phyloP scores from a whole-genome alignment of 106 monocot genomes.

The Cymbidium sinense region DNA sequence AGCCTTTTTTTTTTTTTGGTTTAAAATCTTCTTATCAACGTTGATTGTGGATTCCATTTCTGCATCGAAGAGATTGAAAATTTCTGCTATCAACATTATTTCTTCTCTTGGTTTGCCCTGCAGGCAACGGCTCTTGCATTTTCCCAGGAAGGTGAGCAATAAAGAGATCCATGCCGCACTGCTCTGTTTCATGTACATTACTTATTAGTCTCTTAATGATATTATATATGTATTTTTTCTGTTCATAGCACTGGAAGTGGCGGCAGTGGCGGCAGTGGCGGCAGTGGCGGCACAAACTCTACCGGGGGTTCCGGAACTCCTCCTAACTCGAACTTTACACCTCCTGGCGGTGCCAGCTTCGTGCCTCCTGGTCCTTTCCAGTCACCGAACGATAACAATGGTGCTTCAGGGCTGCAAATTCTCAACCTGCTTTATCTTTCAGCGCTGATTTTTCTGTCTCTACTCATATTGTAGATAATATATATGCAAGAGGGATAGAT shows the following conservation, averaged over 20 bases:
- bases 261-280: not conserved
- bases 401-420: not conserved
- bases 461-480: not conserved
- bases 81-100: not conserved
- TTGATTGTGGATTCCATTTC: not conserved
- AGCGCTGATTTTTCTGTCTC: not conserved
- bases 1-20: no score
- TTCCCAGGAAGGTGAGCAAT: constrained; percentile 7
- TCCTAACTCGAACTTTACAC: no score
- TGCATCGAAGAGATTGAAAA: not conserved
- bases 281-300: not conserved
- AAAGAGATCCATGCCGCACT: not conserved
- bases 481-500: not conserved
- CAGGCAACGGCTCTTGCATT: constrained; percentile 8
- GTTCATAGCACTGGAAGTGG: constrained; percentile 7
- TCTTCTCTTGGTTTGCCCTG: not conserved
- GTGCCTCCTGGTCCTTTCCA: not conserved
- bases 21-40: not conserved
- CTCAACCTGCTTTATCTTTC: not conserved
- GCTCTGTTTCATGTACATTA: not conserved
- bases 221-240: not conserved
- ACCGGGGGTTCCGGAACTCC: not conserved
- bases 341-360: not conserved
- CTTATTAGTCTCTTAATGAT: not conserved
- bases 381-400: not conserved